Base-by-base conservation (phyloP, 176 grass and related monocot species). In the Eleusine coracana region DNA sequence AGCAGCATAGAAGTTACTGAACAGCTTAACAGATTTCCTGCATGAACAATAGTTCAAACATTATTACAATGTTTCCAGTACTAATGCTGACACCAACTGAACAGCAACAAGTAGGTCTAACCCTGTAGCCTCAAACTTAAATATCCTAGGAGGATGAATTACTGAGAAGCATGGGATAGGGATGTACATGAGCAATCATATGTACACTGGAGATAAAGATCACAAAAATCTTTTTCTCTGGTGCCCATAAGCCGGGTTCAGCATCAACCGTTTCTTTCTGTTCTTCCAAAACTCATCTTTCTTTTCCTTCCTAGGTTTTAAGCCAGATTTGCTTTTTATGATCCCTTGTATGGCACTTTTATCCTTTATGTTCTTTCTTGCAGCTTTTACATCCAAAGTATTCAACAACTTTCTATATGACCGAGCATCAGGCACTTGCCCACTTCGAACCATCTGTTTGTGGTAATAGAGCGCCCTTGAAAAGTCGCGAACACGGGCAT, bases 201-300 rank as follows among this genome's bases (percentile, higher is more conserved):
- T 70, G 45, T 64, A 14, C 12, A 75, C 44, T 54, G 60, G 28
- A 66, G 31, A 64, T 41, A 51, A 61, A 75, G 15, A 82, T 89
- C 54, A 81, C 55, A 85, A 82, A 76, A 77, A 66, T 85, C 52
- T 76, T 77, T 82, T 82, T 76, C 72, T 72, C 16, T 56, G 45
- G 23, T 28, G 15, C 28, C 77, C 82, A 85, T 81, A 70, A 55
- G n/a, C 67, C 9, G 3, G 71, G 21, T 80, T 82, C 71, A 80
- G 59, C 70, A 81, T 71, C 76, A 82, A 66, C 20, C 37, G 31
- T 17, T 86, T 92, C 62, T 84, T 93, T 86, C 79, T 93, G 73
- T 89, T 94, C 87, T 98, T 98, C 95, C 92, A 98, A 89, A 98
- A 93, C 65, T 93, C 95, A 41, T 98, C 92, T 81, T 90, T 98